Evolutionary conservation across 495 filamentous ascomycete species (phyloP).

Genomic region (Platismatia glauca): DNA sequence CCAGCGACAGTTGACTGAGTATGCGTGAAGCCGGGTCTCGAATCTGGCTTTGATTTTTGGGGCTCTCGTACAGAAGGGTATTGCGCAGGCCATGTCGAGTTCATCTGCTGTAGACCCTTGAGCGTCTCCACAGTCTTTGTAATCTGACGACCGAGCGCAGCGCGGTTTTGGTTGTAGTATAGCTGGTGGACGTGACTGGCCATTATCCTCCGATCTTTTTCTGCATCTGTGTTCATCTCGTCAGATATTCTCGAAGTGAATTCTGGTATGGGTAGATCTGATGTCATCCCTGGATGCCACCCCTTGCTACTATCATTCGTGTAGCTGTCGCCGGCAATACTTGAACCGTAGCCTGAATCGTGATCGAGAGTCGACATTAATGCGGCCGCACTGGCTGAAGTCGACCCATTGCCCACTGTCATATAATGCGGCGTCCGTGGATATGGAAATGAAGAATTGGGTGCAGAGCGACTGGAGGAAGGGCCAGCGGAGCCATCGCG

Average conservation of each 20-base stretch:
- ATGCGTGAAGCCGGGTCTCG: conserved; percentile 45
- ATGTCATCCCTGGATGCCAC: conserved; percentile 54
- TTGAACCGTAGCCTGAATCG: conserved; percentile 89
- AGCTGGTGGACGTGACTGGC: conserved; percentile 68
- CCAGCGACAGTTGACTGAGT: conserved; percentile 39
- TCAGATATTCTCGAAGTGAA: conserved; percentile 46
- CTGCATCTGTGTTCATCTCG: conserved; percentile 43
- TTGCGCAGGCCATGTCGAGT: conserved; percentile 83
- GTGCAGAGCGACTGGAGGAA: conserved; percentile 8
- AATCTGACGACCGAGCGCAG: conserved; percentile 74
- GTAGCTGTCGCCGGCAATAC: conserved; percentile 45
- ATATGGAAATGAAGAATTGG: conserved; percentile 28
- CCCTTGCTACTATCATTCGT: conserved; percentile 31
- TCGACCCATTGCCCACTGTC: conserved; percentile 77
- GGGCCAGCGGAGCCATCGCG: conserved; percentile 36
- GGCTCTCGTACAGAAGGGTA: conserved; percentile 71
- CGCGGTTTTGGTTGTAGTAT: conserved; percentile 82
- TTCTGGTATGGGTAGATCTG: conserved; percentile 55
- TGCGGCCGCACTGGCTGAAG: conserved; percentile 62
- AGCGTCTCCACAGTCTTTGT: conserved; percentile 72
- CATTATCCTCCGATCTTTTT: conserved; percentile 50
- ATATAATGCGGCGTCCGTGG: conserved; percentile 58
- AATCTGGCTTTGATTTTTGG: conserved; percentile 32
- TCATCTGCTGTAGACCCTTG: conserved; percentile 76
- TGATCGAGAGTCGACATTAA: conserved; percentile 63